Conservation (phyloP, 164 flowering plant genomes). For the Aristolochia contorta region DNA sequence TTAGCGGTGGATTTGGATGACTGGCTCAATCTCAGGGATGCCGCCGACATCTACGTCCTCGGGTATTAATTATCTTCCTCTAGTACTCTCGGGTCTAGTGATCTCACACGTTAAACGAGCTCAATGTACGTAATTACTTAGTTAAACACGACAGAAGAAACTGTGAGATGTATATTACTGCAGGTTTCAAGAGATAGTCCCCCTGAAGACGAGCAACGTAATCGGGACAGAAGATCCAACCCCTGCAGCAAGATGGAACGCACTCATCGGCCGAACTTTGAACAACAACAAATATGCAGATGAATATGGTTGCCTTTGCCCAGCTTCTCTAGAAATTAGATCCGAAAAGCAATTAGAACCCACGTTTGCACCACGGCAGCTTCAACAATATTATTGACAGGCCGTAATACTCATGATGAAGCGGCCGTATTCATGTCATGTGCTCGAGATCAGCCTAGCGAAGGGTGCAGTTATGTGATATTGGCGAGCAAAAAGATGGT, state of each 20-base stretch:
- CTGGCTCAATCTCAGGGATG: constrained; percentile 60
- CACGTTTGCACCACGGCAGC: too few relatives aligned
- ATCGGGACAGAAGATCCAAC: constrained; percentile 59
- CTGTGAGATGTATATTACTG: constrained; percentile 1
- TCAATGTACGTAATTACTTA: too few relatives aligned
- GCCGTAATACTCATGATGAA: too few relatives aligned
- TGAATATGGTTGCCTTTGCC: constrained; percentile 39
- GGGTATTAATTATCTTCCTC: too few relatives aligned
- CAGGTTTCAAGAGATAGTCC: constrained; percentile 84
- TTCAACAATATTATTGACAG: too few relatives aligned
- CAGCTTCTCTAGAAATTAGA: too few relatives aligned
- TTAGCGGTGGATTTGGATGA: constrained; percentile 64
- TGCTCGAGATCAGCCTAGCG: too few relatives aligned
- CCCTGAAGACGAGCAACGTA: constrained; percentile 43
- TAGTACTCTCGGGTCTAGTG: too few relatives aligned
- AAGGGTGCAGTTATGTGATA: constrained; percentile 28
- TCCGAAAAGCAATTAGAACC: too few relatives aligned
- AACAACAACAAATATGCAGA: too few relatives aligned
- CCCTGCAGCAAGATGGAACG: constrained; percentile 55
- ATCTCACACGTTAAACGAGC: too few relatives aligned
- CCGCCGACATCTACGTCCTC: constrained; percentile 67
- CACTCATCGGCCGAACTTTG: constrained; percentile 57
- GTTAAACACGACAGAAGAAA: not conserved
- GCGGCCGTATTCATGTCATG: too few relatives aligned
- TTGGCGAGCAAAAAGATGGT: constrained; percentile 83